A percentile compares a stretch with the other conserved stretches of the same genome.
Evolutionary conservation across 2,329 filamentous ascomycete species (phyloP).

Genomic region (Diaporthe eres): DNA sequence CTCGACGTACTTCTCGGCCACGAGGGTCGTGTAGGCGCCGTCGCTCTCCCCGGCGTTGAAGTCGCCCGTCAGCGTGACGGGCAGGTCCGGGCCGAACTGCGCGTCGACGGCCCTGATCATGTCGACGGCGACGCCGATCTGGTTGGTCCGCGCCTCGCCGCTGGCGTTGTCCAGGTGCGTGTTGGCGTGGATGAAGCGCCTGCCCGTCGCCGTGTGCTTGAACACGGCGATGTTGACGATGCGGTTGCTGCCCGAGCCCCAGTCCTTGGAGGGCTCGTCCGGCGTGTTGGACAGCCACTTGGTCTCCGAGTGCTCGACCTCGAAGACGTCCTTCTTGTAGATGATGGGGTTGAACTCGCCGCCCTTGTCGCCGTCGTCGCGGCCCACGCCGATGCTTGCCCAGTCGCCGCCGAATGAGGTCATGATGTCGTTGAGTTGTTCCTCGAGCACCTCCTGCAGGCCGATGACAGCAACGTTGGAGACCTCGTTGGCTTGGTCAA

Average conservation of each 20-base stretch:
- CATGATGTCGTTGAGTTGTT: slow-evolving; percentile 63
- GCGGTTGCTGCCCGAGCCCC: slow-evolving; percentile 62
- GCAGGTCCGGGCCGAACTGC: slow-evolving; percentile 43
- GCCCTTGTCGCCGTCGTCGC: slow-evolving; percentile 68
- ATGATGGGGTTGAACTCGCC: slow-evolving; percentile 81
- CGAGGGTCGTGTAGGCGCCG: slow-evolving; percentile 58
- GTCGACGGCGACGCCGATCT: slow-evolving; percentile 60
- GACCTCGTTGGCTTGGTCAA: not conserved
- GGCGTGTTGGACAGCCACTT: slow-evolving; percentile 76
- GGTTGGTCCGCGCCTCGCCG: slow-evolving; percentile 56
- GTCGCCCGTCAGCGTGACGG: slow-evolving; percentile 59
- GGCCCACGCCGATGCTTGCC: slow-evolving; percentile 68
- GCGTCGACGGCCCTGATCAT: slow-evolving; percentile 48
- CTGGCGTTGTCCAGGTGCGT: slow-evolving; percentile 70
- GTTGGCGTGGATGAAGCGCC: slow-evolving; percentile 59
- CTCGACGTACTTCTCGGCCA: slow-evolving; percentile 41
- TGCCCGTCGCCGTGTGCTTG: slow-evolving; percentile 55
- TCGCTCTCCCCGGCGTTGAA: slow-evolving; percentile 58
- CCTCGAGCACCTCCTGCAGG: slow-evolving; percentile 66
- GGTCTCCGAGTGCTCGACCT: slow-evolving; percentile 65
- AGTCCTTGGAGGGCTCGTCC: slow-evolving; percentile 68
- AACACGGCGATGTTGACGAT: slow-evolving; percentile 65
- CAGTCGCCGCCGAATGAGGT: slow-evolving; percentile 58
- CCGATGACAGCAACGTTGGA: slow-evolving; percentile 1
- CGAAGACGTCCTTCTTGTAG: slow-evolving; percentile 68